Base-by-base conservation (phyloP, 129 eudicot genomes). In the Lonicera japonica region DNA sequence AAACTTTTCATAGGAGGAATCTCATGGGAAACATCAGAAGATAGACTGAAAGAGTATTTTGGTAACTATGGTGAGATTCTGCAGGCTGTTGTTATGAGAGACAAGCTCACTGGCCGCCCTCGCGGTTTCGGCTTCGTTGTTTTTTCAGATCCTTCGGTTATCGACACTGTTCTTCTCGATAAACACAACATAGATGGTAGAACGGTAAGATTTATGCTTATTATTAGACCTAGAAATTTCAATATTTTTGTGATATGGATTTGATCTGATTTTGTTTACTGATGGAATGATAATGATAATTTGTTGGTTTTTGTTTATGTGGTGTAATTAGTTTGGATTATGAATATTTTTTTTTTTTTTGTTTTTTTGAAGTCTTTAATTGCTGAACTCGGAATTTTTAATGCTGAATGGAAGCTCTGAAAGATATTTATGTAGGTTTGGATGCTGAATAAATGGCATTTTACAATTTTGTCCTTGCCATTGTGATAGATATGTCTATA, bases 91-190 rank as follows among this genome's bases (percentile, higher is more conserved):
- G 85, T 89, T 1, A 89, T 89, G 97, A 78, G 88, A 21, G 97
- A 89, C 55, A 89, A 86, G 67, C 63, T 75, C 61, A 41, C 95
- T 56, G 95, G 96, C 17, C 75, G 80, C 73, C 96, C 96, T 0
- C 73, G 97, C 59, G 97, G 97, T 7, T 89, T 89, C 67, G 97
- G 95, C 16, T 89, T 89, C 70, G 97, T 89, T 20, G 90, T 86
- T 5, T 89, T 89, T 47, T 62, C 88, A 65, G 97, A 89, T 80
- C 95, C 97, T 16, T 38, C 81, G 38, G 61, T 85, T 41, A 74
- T 89, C 12, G 97, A 89, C 13, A 17, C 76, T 39, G 86, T 89
- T 68, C 95, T 89, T 39, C 90, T 79, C 11, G 84, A 89, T 14
- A 77, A 79, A n/a, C 97, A 89, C 69, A 73, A 63, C 58, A 78